A percentile compares a stretch with the other conserved stretches of the same genome.
Conservation (phyloP, 106 monocot species). For the Agapanthus africanus region DNA sequence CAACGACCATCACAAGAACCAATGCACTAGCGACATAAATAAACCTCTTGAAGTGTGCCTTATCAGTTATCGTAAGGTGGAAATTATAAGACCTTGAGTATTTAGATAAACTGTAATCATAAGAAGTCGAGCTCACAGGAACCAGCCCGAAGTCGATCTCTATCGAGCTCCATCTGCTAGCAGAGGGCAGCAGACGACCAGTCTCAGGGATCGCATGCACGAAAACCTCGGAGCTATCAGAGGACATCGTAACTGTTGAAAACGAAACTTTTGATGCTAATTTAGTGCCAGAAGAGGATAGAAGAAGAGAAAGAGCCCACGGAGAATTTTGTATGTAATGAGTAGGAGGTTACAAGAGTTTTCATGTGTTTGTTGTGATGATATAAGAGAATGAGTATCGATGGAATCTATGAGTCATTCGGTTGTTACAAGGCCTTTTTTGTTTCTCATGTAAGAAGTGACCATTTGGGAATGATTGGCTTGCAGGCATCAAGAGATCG, state of each 20-base stretch:
- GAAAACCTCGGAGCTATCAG: slow-evolving; percentile 1
- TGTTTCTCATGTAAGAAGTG: not conserved
- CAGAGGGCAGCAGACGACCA: slow-evolving; percentile 29
- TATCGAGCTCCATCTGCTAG: slow-evolving; percentile 29
- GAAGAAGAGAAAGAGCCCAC: not conserved
- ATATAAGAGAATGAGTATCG: not conserved
- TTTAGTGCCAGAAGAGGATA: not conserved
- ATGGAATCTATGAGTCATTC: not conserved
- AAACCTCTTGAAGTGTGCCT: slow-evolving; percentile 22
- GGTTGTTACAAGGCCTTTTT: slow-evolving; percentile 2
- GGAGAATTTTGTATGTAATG: not conserved
- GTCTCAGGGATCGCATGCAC: slow-evolving; percentile 20
- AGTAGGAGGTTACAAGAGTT: not conserved
- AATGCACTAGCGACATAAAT: slow-evolving; percentile 2
- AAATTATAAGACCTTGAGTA: slow-evolving; percentile 24
- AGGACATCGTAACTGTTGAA: too few relatives aligned
- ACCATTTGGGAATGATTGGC: not conserved
- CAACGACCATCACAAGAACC: not conserved
- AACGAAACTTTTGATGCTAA: too few relatives aligned
- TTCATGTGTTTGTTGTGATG: slow-evolving; percentile 10
- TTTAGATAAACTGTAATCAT: slow-evolving; percentile 6
- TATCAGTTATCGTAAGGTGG: slow-evolving; percentile 16
- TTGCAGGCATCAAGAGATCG: too few relatives aligned
- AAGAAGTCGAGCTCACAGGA: not conserved
- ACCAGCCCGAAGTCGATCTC: slow-evolving; percentile 25